Percentiles rank a stretch among this genome's conserved stretches.
Evolutionary conservation across 2,329 filamentous ascomycete species (phyloP).

Genomic region (Ceratocystis cacaofunesta): DNA sequence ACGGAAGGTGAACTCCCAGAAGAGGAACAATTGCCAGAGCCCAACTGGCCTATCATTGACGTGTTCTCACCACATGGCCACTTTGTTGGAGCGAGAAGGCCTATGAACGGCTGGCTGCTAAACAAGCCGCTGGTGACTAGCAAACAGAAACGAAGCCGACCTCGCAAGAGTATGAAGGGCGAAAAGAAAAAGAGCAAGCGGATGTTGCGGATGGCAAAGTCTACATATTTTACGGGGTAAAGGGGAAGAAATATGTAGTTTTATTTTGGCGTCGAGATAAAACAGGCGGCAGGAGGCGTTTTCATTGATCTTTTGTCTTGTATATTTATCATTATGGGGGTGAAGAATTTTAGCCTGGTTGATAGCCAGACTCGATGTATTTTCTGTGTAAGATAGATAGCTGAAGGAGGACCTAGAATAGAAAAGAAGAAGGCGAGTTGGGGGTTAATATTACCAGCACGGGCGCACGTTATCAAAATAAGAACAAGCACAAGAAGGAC

Average conservation of each 20-base stretch:
- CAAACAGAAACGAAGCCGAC: conserved; percentile 38
- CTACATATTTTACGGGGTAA: conserved; percentile 12
- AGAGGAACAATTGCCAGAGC: conserved; percentile 4
- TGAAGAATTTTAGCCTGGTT: neutral
- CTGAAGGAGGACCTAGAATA: neutral
- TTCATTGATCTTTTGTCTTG: neutral
- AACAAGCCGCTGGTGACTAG: conserved; percentile 37
- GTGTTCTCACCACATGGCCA: conserved; percentile 76
- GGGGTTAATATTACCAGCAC: no score
- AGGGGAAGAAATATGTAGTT: neutral
- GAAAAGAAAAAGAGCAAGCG: conserved; percentile 37
- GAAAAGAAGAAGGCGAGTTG: neutral
- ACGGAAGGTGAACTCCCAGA: neutral
- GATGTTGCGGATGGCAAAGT: conserved; percentile 13
- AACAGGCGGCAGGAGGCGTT: neutral
- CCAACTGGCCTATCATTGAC: conserved; percentile 55
- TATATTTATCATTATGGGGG: neutral
- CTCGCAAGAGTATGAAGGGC: conserved; percentile 56
- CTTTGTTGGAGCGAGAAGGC: conserved; percentile 51
- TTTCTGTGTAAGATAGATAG: neutral
- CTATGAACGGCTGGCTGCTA: conserved; percentile 57
- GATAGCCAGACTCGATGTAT: neutral
- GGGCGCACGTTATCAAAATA: no score
- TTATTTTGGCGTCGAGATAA: neutral
- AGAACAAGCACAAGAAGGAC: no score